Base-by-base conservation (phyloP, 768 basidiomycete genomes). In the Mycena rebaudengoi region DNA sequence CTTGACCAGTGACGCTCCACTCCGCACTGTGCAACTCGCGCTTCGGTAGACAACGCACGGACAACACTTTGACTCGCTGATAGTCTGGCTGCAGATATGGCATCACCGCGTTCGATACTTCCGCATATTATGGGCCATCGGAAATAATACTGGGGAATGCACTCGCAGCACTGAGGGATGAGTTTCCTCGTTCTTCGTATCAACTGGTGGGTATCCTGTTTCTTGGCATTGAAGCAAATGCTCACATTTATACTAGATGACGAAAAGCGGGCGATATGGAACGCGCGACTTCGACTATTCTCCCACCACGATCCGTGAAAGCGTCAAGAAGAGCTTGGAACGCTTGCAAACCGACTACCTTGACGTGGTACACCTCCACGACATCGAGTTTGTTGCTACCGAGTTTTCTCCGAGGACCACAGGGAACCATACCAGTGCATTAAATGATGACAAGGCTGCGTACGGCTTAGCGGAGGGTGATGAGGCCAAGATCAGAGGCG, bases 261-360 rank as follows among this genome's bases (percentile, higher is more conserved):
- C 93, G 11, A 96, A 96, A 73, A 92, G 91, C 63, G 95, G 95
- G 23, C 85, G 94, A 33, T 92, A 90, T 71, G 92, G 91, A 8
- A 71, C 70, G 18, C 76, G 79, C 2, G 79, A 82, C 41, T 95
- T 95, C 67, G 91, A 96, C 75, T 96, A 95, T 75, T 80, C 85
- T 2, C 90, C 91, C 1, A 66, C 72, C 6, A 86, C 83, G 33
- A 86, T 96, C 55, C 86, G 90, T 18, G 79, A 82, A 21, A 90
- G 89, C 64, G 84, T 96, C 18, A 74, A 80, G 48, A 86, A 85
- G 60, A 92, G 91, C 69, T 78, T 95, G 30, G 76, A 80, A 41
- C 86, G 93, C 21, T 70, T 96, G 59, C 85, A 89, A 51, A 95
- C 94, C 12, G 75, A 81, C 60, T 94, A 95, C 71, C 82, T 96